phyloP scores from a whole-genome alignment of 345 rosid genomes.

The Acer negundo region DNA sequence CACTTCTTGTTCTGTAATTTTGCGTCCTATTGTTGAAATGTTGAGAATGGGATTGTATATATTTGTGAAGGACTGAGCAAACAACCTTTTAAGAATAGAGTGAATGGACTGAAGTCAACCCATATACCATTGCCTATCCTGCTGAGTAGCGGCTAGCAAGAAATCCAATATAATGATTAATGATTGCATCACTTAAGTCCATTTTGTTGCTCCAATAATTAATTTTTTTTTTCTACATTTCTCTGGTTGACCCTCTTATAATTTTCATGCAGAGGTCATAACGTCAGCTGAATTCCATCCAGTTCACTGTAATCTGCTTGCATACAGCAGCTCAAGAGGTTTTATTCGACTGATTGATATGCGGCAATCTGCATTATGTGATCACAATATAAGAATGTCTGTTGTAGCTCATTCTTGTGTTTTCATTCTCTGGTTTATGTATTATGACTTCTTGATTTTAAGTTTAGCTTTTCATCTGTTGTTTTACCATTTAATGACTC shows the following conservation, averaged over 20 bases:
- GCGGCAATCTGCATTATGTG: conserved; percentile 74
- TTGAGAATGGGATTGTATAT: background rate
- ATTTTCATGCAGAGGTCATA: conserved; percentile 58
- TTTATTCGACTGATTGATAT: conserved; percentile 59
- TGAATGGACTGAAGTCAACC: background rate
- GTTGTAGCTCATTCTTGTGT: conserved; percentile 25
- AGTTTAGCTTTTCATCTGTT: conserved; percentile 4
- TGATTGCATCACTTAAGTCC: conserved; percentile 7
- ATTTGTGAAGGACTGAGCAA: no score
- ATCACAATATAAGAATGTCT: conserved; percentile 53
- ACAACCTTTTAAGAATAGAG: no score
- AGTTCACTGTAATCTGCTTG: conserved; percentile 59
- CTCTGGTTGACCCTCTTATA: conserved; percentile 17
- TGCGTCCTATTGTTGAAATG: background rate
- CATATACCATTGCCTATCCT: background rate
- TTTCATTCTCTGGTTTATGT: background rate
- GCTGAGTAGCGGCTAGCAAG: background rate
- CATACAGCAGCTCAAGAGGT: conserved; percentile 77
- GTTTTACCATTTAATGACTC: background rate
- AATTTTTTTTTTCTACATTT: background rate
- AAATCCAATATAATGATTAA: background rate
- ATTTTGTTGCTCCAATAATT: background rate
- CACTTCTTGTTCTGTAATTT: background rate
- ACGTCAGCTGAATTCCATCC: conserved; percentile 77
- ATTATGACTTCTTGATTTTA: background rate